These are phyloP conservation scores for Myochromella boudieri DNA, from an alignment of 768 basidiomycete species.

Conservation along the genomic window DNA sequence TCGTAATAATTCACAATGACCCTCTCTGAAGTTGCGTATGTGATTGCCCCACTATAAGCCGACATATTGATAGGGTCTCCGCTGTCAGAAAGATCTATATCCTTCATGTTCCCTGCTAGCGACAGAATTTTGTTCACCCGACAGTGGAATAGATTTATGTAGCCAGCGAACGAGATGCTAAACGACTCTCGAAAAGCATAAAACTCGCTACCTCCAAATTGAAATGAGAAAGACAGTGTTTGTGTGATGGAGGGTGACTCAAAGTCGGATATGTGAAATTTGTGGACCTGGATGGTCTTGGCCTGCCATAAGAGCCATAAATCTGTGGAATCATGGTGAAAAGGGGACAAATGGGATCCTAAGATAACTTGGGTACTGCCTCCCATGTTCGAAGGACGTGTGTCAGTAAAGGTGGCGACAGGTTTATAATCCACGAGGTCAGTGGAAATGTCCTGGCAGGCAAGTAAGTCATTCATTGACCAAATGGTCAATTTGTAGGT, in stretches of 20 bases:
- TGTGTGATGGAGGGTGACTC: background rate
- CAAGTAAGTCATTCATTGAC: background rate
- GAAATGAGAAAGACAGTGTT: background rate
- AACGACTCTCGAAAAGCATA: background rate
- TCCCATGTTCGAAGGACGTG: background rate
- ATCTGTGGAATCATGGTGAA: background rate
- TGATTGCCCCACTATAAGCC: background rate
- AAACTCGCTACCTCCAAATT: no score
- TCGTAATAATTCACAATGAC: conserved; percentile 1
- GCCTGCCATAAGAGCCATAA: background rate
- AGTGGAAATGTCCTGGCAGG: background rate
- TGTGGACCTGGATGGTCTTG: background rate
- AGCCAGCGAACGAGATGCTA: background rate
- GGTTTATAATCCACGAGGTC: background rate
- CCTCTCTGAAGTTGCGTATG: background rate
- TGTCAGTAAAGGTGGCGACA: background rate
- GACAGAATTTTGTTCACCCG: background rate
- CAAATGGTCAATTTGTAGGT: background rate
- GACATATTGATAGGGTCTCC: background rate
- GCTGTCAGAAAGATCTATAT: no score
- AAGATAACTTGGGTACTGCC: background rate
- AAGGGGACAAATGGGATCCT: background rate
- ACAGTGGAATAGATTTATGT: background rate
- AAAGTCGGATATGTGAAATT: background rate
- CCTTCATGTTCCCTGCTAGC: background rate